These are phyloP conservation scores for Aureobasidium sp. DNA, from an alignment of 2,329 filamentous ascomycete species.

Conservation along the genomic window DNA sequence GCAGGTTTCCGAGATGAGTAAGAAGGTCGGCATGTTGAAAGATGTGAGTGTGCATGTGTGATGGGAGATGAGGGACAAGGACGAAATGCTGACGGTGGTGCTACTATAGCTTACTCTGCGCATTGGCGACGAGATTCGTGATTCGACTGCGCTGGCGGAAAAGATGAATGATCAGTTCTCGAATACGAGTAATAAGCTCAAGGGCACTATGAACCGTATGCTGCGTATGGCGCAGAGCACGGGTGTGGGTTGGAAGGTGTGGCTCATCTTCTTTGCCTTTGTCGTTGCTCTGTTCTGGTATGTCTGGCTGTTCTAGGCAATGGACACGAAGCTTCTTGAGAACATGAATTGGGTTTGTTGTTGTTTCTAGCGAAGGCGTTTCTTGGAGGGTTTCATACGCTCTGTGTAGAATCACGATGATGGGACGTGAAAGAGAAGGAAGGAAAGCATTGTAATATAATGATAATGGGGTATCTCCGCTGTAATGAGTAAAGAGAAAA, in stretches of 20 bases:
- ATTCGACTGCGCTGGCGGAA: constrained; percentile 78
- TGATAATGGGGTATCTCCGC: constrained; percentile 7
- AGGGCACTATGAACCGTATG: constrained; percentile 96
- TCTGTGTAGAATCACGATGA: not conserved
- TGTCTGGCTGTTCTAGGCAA: constrained; percentile 63
- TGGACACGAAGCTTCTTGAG: not conserved
- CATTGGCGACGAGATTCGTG: constrained; percentile 91
- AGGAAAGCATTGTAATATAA: not conserved
- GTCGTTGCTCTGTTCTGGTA: constrained; percentile 80
- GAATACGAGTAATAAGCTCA: constrained; percentile 67
- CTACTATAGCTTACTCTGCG: constrained; percentile 67
- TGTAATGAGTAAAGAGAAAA: constrained; percentile 1
- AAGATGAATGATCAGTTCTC: constrained; percentile 97
- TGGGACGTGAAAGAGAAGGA: not conserved
- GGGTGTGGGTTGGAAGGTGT: constrained; percentile 92
- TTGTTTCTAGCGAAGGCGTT: constrained; percentile 5
- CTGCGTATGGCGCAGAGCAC: constrained; percentile 88
- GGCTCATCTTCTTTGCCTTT: constrained; percentile 79
- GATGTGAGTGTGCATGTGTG: constrained; percentile 51
- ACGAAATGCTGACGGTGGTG: not conserved
- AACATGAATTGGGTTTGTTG: not conserved
- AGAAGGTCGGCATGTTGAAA: constrained; percentile 84
- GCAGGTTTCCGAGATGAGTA: constrained; percentile 81
- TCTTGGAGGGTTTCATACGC: not conserved
- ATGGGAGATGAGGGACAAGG: not conserved